Evolutionary conservation across 1,284 basidiomycete genomes (phyloP), one percentile per base, ranked within the genome.

Genomic region (Ganoderma lingzhi): DNA sequence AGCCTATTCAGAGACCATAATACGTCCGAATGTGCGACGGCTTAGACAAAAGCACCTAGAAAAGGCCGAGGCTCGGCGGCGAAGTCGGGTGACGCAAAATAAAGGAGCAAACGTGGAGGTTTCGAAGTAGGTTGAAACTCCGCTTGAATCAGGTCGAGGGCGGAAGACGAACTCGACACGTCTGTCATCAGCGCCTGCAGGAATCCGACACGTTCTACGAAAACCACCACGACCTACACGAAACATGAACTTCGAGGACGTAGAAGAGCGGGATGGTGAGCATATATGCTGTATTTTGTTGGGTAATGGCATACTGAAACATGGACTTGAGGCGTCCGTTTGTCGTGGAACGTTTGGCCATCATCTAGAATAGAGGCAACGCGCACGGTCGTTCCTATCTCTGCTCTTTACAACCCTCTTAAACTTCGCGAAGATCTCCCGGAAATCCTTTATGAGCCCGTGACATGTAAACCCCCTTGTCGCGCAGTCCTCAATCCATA

Each of bases 311-410:
- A 56, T 44, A 58, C 59, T 63, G 66, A 58, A 45, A 23, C 1
- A 48, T 1, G 37, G 32, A 65, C 28, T 59, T 53, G 76, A 97
- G 95, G 96, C 77, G 91, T 97, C 61, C 89, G 96, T 70, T 86
- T 97, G 77, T 97, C 96, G 68, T 99, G 97, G 97, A 99, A 99
- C 82, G 96, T 97, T 69, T 99, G 97, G 96, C 96, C 97, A 1
- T 97, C 96, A 53, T 96, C 96, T 73, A 91, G 97, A 76, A 96
- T 99, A 83, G 98, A 99, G 84, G 96, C 97, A 10, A 99, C 97
- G 56, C 88, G 98, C 75, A 99, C 96, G 14, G 98, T 99, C 61
- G 97, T 99, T 8, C 97, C 97, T 75, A 98, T 99, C 78, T 93
- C 96, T 39, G 96, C 97, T 17, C 88, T 99, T n/a, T 99, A 99